Conservation (phyloP, 306 rosid genomes). For the Phaseolus lunatus region DNA sequence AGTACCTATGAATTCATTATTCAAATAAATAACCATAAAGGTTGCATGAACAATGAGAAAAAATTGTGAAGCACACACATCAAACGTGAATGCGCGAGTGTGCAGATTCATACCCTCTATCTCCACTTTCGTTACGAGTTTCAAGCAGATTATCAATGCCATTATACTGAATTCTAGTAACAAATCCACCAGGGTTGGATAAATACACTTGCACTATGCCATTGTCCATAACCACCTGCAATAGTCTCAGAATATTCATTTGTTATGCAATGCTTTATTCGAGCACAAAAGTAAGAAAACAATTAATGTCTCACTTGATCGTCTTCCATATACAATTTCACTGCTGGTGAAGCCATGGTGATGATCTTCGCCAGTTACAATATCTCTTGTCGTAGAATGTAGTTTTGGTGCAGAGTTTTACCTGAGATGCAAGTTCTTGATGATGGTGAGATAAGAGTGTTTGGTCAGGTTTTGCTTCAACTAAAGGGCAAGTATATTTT, state of each 20-base stretch:
- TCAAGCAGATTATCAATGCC: constrained; percentile 84
- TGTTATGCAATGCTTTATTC: no score
- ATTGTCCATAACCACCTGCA: constrained; percentile 82
- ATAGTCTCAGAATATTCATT: not conserved
- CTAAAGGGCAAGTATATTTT: constrained; percentile 39
- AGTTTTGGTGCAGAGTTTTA: constrained; percentile 6
- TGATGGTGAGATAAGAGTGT: no score
- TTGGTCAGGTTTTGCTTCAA: constrained; percentile 44
- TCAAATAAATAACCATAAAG: not conserved
- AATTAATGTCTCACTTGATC: constrained; percentile 57
- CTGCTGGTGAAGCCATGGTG: constrained; percentile 61
- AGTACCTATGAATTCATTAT: constrained; percentile 64
- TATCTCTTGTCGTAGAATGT: not conserved
- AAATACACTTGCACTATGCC: constrained; percentile 70
- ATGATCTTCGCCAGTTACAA: not conserved
- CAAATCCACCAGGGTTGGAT: constrained; percentile 82
- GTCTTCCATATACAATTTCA: constrained; percentile 53
- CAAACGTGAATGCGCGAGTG: not conserved
- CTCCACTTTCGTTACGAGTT: constrained; percentile 41
- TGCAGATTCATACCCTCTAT: constrained; percentile 66
- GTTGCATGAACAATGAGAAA: constrained; percentile 5
- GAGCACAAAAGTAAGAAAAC: not conserved
- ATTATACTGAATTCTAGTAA: constrained; percentile 67
- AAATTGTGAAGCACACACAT: not conserved
- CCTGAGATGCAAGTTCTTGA: constrained; percentile 35